Evolutionary conservation across 2,329 filamentous ascomycete genomes (phyloP), one percentile per base, ranked within the genome.

Genomic region (Dothistroma pini): DNA sequence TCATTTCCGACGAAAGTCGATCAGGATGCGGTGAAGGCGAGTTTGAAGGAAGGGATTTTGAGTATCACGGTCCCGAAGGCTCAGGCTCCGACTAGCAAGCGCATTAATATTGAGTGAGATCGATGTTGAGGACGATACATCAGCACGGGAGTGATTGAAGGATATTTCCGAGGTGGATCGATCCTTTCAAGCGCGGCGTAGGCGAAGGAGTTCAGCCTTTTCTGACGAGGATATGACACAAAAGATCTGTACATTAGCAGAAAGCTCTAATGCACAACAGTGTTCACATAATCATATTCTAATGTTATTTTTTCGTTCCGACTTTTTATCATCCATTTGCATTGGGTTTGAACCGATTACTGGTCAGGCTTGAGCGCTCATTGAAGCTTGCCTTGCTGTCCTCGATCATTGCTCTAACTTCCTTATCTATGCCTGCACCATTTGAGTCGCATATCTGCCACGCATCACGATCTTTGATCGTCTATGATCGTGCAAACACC

Each of bases 21-120:
- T 65, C 84, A 86, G 69, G 84, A 87, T 34, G 77, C 74, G n/a
- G 84, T 87, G 67, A 84, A 81, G 75, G 85, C 85, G 21, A 82
- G 75, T 57, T 71, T 87, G 72, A 86, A 83, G 77, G 81, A 87
- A 68, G 85, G 85, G 11, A 80, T 87, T 57, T 73, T 87, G 57
- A 81, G 76, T 58, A 79, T 87, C 48, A 69, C 80, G 6, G 80
- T 87, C 8, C 85, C 85, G 2, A 87, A 86, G 77, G 78, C 79
- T 29, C 72, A 77, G 60, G 77, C 78, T 14, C 76, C 79, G 7
- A 73, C 75, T 59, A 70, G 76, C 54, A 80, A 80, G 74, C 83
- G 80, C 75, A 84, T 87, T 69, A 77, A 75, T 61, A 82, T 87
- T 64, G 79, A 85, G 77, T 86, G 6, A 80, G 72, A 66, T 49